A percentile compares a stretch with the other conserved stretches of the same genome.
Conservation (phyloP, 2,329 filamentous ascomycete species). For the Talaromyces albobiverticillius region DNA sequence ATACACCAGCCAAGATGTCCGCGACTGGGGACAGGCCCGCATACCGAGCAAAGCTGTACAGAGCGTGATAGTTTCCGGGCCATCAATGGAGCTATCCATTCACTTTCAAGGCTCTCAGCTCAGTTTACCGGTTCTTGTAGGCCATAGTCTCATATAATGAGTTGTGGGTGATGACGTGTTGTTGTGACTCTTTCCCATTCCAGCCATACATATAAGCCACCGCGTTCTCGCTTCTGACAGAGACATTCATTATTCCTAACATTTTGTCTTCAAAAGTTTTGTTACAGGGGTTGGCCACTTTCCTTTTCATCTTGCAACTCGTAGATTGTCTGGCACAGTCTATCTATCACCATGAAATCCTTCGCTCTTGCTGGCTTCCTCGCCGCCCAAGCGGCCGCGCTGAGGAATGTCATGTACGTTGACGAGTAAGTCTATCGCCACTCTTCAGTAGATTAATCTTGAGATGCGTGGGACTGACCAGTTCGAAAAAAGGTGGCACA, state of each 20-base stretch:
- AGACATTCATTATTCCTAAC: not conserved
- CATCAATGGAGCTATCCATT: not conserved
- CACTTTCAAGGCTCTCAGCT: too few relatives aligned
- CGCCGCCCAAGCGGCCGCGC: slow-evolving; percentile 28
- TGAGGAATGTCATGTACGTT: slow-evolving; percentile 45
- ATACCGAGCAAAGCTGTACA: not conserved
- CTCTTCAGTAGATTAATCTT: not conserved
- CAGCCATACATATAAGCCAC: not conserved
- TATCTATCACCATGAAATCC: slow-evolving; percentile 24
- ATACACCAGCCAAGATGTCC: not conserved
- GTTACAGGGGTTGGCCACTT: not conserved
- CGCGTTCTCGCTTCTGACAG: not conserved
- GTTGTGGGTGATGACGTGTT: not conserved
- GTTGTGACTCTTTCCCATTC: not conserved
- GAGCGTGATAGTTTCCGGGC: not conserved
- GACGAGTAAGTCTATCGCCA: slow-evolving; percentile 40
- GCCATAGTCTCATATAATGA: too few relatives aligned
- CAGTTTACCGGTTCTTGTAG: too few relatives aligned
- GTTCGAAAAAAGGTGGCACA: slow-evolving; percentile 39
- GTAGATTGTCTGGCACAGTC: not conserved
- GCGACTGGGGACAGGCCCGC: too few relatives aligned
- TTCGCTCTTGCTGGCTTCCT: slow-evolving; percentile 26
- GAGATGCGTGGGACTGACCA: slow-evolving; percentile 8
- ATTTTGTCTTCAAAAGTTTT: not conserved
- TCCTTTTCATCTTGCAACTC: not conserved